Base-by-base conservation (phyloP, 331 rosid species). In the Pyracantha coccinea region DNA sequence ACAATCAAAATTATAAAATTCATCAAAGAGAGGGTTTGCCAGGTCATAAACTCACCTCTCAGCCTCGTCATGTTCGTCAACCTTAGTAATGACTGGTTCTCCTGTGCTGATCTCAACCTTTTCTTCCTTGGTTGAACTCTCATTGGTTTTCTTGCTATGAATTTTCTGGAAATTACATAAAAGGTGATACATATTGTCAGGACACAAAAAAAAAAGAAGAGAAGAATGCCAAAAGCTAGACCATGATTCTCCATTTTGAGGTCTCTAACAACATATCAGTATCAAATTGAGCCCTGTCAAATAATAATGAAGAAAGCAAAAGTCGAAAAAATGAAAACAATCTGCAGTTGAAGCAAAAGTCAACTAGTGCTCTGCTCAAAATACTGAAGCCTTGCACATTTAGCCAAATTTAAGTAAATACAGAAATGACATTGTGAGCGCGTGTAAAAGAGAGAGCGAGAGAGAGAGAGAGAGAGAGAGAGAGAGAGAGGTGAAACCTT, bases 121-220 rank as follows among this genome's bases (percentile, higher is more conserved):
- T 55, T 77, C 88, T 41, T 74, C 53, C 35, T 86, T 78, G 13
- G 74, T 58, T 12, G 84, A 68, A 67, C 14, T 57, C 69, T 66
- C 69, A 19, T 45, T 31, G 8, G 41, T 69, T 72, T 81, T 83
- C 47, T 31, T 72, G 70, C 70, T 23, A 63, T 91, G 93, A 92
- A 93, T 89, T 68, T 64, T 84, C 98, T 93, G 77, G 41, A 73
- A 68, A 47, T 23, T 2, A 67, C 58, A 0, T 32, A n/a, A 67
- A 29, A 29, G 7, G 8, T 20, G 9, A 23, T 58, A 54, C 8
- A 54, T 54, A 58, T 23, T 23, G 31, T 58, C 29, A 58, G 63
- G 27, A 58, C 29, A 58, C 25, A 6, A 58, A 58, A 58, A 55
- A 23, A 58, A 27, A 8, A 61, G 45, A 14, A 23, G 66, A 25